Percentiles rank a stretch among this genome's conserved stretches.
Conservation (phyloP, 352 stramenopile species). For the Ochromonadaceae sp. region DNA sequence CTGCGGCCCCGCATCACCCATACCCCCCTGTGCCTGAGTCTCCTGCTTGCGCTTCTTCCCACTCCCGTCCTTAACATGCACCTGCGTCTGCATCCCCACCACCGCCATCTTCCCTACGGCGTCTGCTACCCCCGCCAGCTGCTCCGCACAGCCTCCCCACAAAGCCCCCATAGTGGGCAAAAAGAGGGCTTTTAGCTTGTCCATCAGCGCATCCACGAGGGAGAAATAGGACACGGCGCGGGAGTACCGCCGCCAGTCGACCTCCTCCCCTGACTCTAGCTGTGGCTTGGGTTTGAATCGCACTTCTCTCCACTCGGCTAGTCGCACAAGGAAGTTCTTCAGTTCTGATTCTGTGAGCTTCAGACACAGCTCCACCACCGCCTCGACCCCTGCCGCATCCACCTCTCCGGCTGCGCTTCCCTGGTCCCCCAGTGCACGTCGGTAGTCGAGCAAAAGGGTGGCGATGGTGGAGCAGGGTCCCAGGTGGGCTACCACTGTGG, state of each 20-base stretch:
- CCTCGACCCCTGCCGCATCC: slow-evolving; percentile 3
- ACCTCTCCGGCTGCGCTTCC: background rate
- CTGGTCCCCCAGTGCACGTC: background rate
- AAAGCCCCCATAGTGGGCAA: background rate
- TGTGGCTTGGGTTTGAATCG: background rate
- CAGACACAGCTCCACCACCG: slow-evolving; percentile 24
- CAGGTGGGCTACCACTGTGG: background rate
- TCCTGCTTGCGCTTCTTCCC: slow-evolving; percentile 15
- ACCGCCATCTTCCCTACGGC: too few relatives aligned
- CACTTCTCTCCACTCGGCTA: slow-evolving; percentile 27
- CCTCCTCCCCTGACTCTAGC: background rate
- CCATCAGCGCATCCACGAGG: background rate
- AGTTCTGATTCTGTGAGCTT: slow-evolving; percentile 32
- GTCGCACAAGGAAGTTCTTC: slow-evolving; percentile 21
- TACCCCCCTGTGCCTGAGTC: background rate
- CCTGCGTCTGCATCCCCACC: too few relatives aligned
- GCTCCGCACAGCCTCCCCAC: background rate
- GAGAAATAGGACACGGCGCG: background rate
- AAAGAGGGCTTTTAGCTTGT: slow-evolving; percentile 1
- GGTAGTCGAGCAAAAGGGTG: background rate
- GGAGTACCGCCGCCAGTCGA: background rate
- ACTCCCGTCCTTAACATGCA: too few relatives aligned
- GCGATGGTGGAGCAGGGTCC: background rate
- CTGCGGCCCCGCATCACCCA: background rate
- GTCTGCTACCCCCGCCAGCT: background rate